Evolutionary conservation across 2,329 filamentous ascomycete genomes (phyloP).

Genomic region (Venturia carpophila): DNA sequence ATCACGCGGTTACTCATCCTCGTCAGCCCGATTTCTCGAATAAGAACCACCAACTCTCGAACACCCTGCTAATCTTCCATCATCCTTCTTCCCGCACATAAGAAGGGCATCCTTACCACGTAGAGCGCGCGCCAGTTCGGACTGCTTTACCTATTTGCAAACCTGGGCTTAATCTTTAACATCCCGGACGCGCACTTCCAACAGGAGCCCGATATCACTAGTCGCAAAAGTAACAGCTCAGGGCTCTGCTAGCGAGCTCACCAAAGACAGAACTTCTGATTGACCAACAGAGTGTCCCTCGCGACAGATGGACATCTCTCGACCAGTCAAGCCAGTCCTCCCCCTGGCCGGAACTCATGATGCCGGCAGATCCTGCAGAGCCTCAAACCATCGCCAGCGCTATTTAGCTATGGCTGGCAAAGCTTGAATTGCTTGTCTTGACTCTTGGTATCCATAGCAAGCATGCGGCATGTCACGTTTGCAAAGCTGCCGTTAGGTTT

Average conservation of each 20-base stretch:
- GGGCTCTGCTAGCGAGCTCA: not conserved
- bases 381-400: not conserved
- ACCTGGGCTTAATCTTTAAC: not conserved
- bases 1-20: not conserved
- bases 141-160: not conserved
- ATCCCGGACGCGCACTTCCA: not conserved
- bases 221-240: not conserved
- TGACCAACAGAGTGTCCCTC: not conserved
- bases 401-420: not conserved
- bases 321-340: not conserved
- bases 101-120: not conserved
- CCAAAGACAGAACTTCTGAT: not conserved
- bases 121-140: not conserved
- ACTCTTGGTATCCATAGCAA: not conserved
- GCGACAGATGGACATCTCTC: not conserved
- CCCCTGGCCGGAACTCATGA: not conserved
- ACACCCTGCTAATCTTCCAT: not conserved
- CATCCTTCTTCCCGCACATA: not conserved
- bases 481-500: not conserved
- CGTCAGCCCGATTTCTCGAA: not conserved
- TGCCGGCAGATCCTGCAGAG: slow-evolving; percentile 2
- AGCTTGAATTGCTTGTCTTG: slow-evolving; percentile 6
- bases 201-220: not conserved
- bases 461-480: slow-evolving; percentile 8
- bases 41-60: not conserved